A percentile compares a stretch with the other conserved stretches of the same genome.
These are phyloP conservation scores for Penicillium sp. DNA, from an alignment of 2,329 filamentous ascomycete species.

Conservation along the genomic window DNA sequence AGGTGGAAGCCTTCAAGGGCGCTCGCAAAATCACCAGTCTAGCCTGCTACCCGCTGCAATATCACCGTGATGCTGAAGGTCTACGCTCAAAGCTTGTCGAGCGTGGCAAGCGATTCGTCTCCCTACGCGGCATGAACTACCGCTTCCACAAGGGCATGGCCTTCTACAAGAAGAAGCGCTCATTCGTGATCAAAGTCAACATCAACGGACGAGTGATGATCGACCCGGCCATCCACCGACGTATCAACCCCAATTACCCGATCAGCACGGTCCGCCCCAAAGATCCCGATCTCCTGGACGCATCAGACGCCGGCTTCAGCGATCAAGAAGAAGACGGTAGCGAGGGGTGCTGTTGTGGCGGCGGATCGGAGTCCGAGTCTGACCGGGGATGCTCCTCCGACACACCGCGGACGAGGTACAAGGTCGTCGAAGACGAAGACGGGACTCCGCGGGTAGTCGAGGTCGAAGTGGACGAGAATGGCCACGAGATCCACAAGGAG, in stretches of 20 bases:
- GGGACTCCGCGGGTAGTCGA: conserved; percentile 55
- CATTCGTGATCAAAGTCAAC: conserved; percentile 71
- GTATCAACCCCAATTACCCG: conserved; percentile 83
- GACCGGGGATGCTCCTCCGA: conserved; percentile 41
- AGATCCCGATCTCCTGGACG: conserved; percentile 63
- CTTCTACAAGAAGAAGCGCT: conserved; percentile 78
- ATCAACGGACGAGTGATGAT: conserved; percentile 88
- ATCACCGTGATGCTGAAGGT: conserved; percentile 71
- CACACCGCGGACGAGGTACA: conserved; percentile 49
- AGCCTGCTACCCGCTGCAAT: conserved; percentile 74
- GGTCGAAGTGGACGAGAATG: conserved; percentile 59
- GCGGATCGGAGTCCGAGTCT: conserved; percentile 41
- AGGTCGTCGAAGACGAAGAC: conserved; percentile 57
- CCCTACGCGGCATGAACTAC: conserved; percentile 80
- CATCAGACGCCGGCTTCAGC: conserved; percentile 30
- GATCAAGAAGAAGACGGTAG: conserved; percentile 38
- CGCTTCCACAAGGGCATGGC: conserved; percentile 80
- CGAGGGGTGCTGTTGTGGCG: conserved; percentile 44
- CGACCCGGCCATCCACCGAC: conserved; percentile 77
- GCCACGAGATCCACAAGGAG: conserved; percentile 57
- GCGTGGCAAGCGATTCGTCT: conserved; percentile 81
- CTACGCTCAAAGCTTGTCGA: conserved; percentile 70
- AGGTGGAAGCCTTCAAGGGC: conserved; percentile 76
- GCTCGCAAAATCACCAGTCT: conserved; percentile 80
- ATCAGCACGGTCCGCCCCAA: conserved; percentile 74